Percentiles rank a stretch among this genome's conserved stretches.
Evolutionary conservation across 1,139 yeast genomes (phyloP).

Genomic region (Candida freyschussii): DNA sequence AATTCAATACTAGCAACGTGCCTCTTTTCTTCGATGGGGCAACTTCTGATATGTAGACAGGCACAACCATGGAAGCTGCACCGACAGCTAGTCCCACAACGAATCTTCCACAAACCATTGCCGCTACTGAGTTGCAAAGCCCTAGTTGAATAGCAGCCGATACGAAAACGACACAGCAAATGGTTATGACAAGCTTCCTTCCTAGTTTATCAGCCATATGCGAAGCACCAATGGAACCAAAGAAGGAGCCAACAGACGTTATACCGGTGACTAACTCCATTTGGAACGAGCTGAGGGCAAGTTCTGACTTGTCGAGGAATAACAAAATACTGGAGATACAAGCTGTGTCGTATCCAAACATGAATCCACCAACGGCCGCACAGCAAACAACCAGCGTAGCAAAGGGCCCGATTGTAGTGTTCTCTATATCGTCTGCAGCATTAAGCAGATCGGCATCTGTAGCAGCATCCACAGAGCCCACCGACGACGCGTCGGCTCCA

Average conservation of each 20-base stretch:
- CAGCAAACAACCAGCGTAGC: slow-evolving; percentile 21
- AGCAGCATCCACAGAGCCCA: too few species aligned
- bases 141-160: slow-evolving; percentile 36
- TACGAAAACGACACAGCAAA: slow-evolving; percentile 34
- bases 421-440: slow-evolving; percentile 25
- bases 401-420: slow-evolving; percentile 24
- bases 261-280: slow-evolving; percentile 39
- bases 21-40: slow-evolving; percentile 39
- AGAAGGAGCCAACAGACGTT: slow-evolving; percentile 38
- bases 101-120: slow-evolving; percentile 34
- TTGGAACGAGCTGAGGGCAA: slow-evolving; percentile 27
- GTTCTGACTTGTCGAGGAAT: slow-evolving; percentile 30
- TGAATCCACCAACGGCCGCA: slow-evolving; percentile 34
- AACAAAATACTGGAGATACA: slow-evolving; percentile 39
- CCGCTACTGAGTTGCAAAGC: slow-evolving; percentile 23
- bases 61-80: slow-evolving; percentile 39
- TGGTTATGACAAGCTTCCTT: slow-evolving; percentile 32
- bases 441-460: too few species aligned
- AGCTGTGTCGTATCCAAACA: slow-evolving; percentile 42
- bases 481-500: too few species aligned
- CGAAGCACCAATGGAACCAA: slow-evolving; percentile 38
- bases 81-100: slow-evolving; percentile 41
- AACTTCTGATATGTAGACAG: slow-evolving; percentile 39
- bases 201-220: slow-evolving; percentile 33
- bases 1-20: slow-evolving; percentile 34